Percentiles rank a stretch among this genome's conserved stretches.
These are phyloP conservation scores for Microbotryum saponariae DNA, from an alignment of 1,284 basidiomycete genomes.

Conservation along the genomic window DNA sequence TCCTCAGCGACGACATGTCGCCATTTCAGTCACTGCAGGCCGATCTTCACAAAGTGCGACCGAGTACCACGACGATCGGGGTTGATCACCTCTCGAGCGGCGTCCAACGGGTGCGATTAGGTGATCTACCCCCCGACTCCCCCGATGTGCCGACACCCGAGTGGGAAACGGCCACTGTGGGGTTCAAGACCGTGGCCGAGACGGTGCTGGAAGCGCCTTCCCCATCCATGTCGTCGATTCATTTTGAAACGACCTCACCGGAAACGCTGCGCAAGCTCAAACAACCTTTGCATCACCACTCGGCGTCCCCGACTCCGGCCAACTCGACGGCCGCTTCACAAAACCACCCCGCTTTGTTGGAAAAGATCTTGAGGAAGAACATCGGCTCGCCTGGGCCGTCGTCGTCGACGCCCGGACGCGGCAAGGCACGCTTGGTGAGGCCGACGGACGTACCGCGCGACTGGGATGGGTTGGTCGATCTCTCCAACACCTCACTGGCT, in stretches of 20 bases:
- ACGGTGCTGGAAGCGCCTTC: too few relatives aligned
- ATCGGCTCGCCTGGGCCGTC: slow-evolving; percentile 6
- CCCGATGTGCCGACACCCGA: slow-evolving; percentile 32
- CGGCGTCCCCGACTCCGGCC: background rate
- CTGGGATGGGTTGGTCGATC: slow-evolving; percentile 35
- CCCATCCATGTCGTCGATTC: background rate
- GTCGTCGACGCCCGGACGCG: slow-evolving; percentile 11
- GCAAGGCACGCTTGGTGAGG: background rate
- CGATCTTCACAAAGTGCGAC: slow-evolving; percentile 14
- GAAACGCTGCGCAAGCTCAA: too few relatives aligned
- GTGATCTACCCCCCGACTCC: slow-evolving; percentile 33
- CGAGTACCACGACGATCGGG: slow-evolving; percentile 3
- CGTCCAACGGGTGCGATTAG: slow-evolving; percentile 11
- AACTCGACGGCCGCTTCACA: background rate
- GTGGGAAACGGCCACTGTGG: slow-evolving; percentile 29
- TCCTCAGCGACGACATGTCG: slow-evolving; percentile 15
- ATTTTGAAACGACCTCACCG: background rate
- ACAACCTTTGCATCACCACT: too few relatives aligned
- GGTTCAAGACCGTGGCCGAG: background rate
- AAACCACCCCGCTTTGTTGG: slow-evolving; percentile 23
- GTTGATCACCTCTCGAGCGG: slow-evolving; percentile 5
- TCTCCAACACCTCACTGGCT: slow-evolving; percentile 21
- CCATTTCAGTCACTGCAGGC: slow-evolving; percentile 18
- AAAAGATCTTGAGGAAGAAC: slow-evolving; percentile 30
- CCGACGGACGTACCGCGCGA: slow-evolving; percentile 25